Conservation (phyloP, 768 basidiomycete species). For the Calocybe cyanea region DNA sequence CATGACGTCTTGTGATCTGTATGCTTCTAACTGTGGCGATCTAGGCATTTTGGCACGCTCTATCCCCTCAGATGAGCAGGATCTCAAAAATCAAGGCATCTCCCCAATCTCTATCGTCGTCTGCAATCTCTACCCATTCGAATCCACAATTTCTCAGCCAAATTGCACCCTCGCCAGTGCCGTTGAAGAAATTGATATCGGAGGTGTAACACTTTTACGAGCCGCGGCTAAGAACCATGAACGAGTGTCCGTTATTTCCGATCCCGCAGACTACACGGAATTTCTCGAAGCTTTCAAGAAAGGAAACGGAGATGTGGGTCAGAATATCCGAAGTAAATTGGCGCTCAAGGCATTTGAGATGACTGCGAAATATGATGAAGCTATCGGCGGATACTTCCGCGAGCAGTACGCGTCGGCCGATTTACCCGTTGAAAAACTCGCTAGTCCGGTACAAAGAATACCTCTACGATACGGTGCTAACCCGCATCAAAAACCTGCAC, state of each 20-base stretch:
- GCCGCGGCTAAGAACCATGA: constrained; percentile 99
- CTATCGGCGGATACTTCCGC: constrained; percentile 95
- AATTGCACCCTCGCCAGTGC: constrained; percentile 88
- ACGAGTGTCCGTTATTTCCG: constrained; percentile 85
- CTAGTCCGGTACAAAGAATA: constrained; percentile 75
- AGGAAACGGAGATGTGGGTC: constrained; percentile 73
- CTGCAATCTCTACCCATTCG: constrained; percentile 98
- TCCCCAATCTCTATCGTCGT: constrained; percentile 95
- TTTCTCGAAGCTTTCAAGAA: constrained; percentile 77
- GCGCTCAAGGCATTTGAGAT: constrained; percentile 97
- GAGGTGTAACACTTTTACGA: constrained; percentile 94
- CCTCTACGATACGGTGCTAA: constrained; percentile 94
- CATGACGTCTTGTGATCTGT: neutral
- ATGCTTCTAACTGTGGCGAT: constrained; percentile 1
- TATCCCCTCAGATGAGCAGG: constrained; percentile 85
- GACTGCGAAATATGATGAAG: constrained; percentile 93
- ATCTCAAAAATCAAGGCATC: constrained; percentile 80
- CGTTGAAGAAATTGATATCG: constrained; percentile 98
- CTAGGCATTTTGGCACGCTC: constrained; percentile 91
- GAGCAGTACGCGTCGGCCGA: constrained; percentile 92
- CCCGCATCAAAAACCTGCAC: constrained; percentile 98
- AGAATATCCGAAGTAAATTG: constrained; percentile 67
- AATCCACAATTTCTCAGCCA: constrained; percentile 83
- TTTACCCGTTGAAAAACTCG: constrained; percentile 53
- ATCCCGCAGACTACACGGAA: constrained; percentile 80